Conservation (phyloP, 2,329 filamentous ascomycete genomes). For the Sclerotinia subarctica region DNA sequence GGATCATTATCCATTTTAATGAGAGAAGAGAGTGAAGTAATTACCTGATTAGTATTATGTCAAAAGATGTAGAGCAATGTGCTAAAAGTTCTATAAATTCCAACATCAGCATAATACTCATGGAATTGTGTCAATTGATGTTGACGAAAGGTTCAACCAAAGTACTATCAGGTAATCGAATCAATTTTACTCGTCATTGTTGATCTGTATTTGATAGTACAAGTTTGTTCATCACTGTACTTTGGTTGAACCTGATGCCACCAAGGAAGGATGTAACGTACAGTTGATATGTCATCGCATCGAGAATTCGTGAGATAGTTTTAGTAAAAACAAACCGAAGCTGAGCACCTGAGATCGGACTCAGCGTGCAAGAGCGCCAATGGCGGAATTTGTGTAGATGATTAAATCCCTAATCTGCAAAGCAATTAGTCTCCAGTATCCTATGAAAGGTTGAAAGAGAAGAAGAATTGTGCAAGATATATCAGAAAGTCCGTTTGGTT, state of each 20-base stretch:
- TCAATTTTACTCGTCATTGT: conserved; percentile 40
- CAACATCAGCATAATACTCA: neutral
- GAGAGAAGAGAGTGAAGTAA: neutral
- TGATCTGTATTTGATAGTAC: conserved; percentile 48
- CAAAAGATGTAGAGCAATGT: neutral
- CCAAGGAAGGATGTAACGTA: conserved; percentile 28
- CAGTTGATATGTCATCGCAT: conserved; percentile 23
- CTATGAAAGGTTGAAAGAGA: neutral
- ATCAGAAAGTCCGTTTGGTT: conserved; percentile 57
- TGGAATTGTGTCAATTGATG: neutral
- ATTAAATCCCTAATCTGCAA: conserved; percentile 19
- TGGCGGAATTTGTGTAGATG: neutral
- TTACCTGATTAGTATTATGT: conserved; percentile 9
- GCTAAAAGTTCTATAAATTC: conserved; percentile 15
- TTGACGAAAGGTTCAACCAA: conserved; percentile 18
- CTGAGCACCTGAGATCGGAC: neutral
- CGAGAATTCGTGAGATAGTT: neutral
- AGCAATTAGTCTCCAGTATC: conserved; percentile 25
- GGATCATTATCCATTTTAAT: conserved; percentile 4
- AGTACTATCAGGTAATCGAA: conserved; percentile 40
- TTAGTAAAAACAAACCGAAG: conserved; percentile 1
- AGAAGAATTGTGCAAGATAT: neutral
- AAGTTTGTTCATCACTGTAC: conserved; percentile 43
- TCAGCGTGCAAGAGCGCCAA: neutral
- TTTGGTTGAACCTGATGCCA: conserved; percentile 15